phyloP scores from a whole-genome alignment of 78 protist genomes.

The Mantamonas sphyraenae region DNA sequence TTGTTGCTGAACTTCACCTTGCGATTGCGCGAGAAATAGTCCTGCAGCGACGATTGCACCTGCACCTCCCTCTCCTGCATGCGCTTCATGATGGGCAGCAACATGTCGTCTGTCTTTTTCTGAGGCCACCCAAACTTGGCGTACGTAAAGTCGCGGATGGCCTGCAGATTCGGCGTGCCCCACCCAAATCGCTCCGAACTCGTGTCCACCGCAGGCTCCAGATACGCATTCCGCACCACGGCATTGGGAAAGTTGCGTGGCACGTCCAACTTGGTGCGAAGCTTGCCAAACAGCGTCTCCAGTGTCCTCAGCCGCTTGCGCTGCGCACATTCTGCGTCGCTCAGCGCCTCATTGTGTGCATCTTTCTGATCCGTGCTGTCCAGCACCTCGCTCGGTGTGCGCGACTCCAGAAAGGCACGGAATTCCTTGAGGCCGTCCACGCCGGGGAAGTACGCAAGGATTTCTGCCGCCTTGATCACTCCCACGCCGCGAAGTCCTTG shows the following conservation, averaged over 20 bases:
- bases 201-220: slow-evolving; percentile 6
- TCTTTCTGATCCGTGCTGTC: neutral
- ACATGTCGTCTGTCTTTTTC: neutral
- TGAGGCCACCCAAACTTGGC: slow-evolving; percentile 12
- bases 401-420: no score
- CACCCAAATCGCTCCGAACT: neutral
- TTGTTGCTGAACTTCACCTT: no score
- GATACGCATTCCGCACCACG: neutral
- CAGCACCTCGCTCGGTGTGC: no score
- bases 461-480: slow-evolving; percentile 29
- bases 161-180: slow-evolving; percentile 3
- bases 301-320: neutral
- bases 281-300: neutral
- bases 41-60: no score
- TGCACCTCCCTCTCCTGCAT: no score
- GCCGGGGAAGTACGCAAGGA: slow-evolving; percentile 1
- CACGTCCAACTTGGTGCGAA: neutral
- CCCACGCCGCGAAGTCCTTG: slow-evolving; percentile 51
- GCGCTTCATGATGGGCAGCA: no score
- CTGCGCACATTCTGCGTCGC: neutral
- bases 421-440: no score
- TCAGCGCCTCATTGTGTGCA: neutral
- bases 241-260: neutral
- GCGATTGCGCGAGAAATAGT: no score
- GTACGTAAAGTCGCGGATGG: neutral